Base-by-base conservation (phyloP, 2,329 filamentous ascomycete species). In the Shiraia bambusicola region DNA sequence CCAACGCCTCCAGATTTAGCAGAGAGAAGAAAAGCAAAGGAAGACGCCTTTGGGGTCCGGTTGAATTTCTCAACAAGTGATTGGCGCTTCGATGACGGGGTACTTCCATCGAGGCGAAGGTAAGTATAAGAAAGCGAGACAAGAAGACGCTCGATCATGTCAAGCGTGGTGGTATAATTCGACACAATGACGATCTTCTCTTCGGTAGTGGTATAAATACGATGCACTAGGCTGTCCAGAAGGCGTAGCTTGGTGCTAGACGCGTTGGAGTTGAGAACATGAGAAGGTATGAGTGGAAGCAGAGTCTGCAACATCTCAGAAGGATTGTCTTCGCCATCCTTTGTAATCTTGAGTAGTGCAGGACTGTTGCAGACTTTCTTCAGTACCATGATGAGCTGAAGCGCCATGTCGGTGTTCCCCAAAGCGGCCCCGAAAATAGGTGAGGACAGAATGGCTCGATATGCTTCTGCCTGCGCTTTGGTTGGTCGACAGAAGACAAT, bases 111-210 rank as follows among this genome's bases (percentile, higher is more conserved):
- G 1, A 88, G 76, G 4, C 85, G 82, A n/a, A 86, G 72, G 58
- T 79, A 86, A 2, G 75, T 72, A 43, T 86, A 77, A 2, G 76
- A 78, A 12, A 84, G 72, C 2, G 81, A 79, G 2, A 74, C 71
- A 3, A 88, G 73, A 2, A 87, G 75, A 3, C 74, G 76, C 30
- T 77, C 78, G 3, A 88, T 76, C 47, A 88, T 74, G 53, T 86
- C 82, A 8, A 88, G 75, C 0, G 85, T 88, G 8, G 82, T 81
- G 0, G 85, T 88, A 61, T 87, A 88, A 58, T 88, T 87, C 14
- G 84, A 87, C n/a, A 88, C 83, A 7, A 88, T 73, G 8, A 88
- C 83, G 16, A 88, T 78, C 56, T 88, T 88, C 56, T 88, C 85
- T 1, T 76, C 69, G 0, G 84, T 86, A 0, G 73, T 79, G 2